Percentiles rank a stretch among this genome's conserved stretches.
These are phyloP conservation scores for Sporothrix dimorphospora DNA, from an alignment of 2,329 filamentous ascomycete genomes.

Conservation along the genomic window DNA sequence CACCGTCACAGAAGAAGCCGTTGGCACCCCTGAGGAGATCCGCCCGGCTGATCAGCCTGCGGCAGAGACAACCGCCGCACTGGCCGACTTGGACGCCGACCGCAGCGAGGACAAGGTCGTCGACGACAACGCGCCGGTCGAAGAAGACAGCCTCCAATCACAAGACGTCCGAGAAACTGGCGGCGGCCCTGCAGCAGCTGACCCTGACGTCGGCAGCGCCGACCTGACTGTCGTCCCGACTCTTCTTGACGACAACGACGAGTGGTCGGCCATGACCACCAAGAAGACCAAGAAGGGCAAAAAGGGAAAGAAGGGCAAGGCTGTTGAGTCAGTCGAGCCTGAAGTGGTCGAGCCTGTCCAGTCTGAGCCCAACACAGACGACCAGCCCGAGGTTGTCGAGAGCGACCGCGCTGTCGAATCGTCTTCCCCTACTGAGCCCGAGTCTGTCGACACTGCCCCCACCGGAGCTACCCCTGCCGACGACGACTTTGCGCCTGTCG, in stretches of 20 bases:
- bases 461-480: background rate
- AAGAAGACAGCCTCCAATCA: background rate
- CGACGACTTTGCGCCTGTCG: background rate
- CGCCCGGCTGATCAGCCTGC: conserved; percentile 22
- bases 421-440: background rate
- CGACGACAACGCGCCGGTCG: background rate
- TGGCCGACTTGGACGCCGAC: background rate
- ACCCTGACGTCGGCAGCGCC: conserved; percentile 20
- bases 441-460: background rate
- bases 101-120: background rate
- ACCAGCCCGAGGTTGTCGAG: background rate
- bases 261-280: background rate
- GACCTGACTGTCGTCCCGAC: background rate
- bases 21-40: conserved; percentile 10
- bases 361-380: conserved; percentile 4
- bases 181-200: conserved; percentile 28
- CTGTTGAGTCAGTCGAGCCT: background rate
- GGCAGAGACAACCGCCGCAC: background rate
- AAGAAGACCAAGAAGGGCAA: conserved; percentile 18
- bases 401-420: background rate
- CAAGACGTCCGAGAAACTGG: conserved; percentile 20
- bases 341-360: conserved; percentile 24
- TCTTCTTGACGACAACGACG: background rate
- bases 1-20: background rate
- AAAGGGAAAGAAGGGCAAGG: conserved; percentile 27